phyloP scores from a whole-genome alignment of 495 filamentous ascomycete genomes.

The Hypoxylon lienhwacheense region DNA sequence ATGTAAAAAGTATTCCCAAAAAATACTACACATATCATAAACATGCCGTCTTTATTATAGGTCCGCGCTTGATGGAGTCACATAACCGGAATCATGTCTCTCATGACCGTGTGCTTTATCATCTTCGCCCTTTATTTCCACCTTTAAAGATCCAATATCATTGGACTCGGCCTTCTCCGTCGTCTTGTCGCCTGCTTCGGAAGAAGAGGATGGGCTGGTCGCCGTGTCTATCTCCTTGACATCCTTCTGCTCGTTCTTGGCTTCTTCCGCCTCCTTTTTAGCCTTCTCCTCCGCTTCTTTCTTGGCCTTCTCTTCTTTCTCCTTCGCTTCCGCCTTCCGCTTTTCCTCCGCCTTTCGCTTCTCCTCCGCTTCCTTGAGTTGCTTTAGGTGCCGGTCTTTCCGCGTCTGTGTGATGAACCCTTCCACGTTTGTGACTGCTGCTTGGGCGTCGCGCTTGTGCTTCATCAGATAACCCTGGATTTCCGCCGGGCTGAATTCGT shows the following conservation, averaged over 20 bases:
- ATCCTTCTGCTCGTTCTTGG: constrained; percentile 25
- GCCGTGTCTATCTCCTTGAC: constrained; percentile 34
- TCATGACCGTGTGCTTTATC: constrained; percentile 24
- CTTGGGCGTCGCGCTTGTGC: constrained; percentile 65
- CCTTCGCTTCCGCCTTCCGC: constrained; percentile 43
- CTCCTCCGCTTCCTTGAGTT: constrained; percentile 50
- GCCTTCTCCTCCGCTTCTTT: constrained; percentile 38
- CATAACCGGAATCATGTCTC: constrained; percentile 35
- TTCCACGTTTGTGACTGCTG: constrained; percentile 57
- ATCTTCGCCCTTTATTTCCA: constrained; percentile 6
- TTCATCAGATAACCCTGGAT: constrained; percentile 75
- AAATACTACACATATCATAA: too few species aligned
- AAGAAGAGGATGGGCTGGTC: background rate
- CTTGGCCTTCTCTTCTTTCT: constrained; percentile 40
- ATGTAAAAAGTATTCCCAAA: too few species aligned
- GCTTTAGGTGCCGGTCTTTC: constrained; percentile 61
- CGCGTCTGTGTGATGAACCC: constrained; percentile 60
- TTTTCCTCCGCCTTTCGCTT: constrained; percentile 49
- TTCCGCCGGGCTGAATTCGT: constrained; percentile 72
- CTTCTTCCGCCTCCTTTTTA: constrained; percentile 26
- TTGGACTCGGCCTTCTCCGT: constrained; percentile 3
- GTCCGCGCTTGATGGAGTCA: constrained; percentile 27
- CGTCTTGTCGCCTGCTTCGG: constrained; percentile 14
- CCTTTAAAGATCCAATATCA: constrained; percentile 18
- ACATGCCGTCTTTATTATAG: background rate